Conservation (phyloP, 768 basidiomycete genomes). For the Leccinum variicolor region DNA sequence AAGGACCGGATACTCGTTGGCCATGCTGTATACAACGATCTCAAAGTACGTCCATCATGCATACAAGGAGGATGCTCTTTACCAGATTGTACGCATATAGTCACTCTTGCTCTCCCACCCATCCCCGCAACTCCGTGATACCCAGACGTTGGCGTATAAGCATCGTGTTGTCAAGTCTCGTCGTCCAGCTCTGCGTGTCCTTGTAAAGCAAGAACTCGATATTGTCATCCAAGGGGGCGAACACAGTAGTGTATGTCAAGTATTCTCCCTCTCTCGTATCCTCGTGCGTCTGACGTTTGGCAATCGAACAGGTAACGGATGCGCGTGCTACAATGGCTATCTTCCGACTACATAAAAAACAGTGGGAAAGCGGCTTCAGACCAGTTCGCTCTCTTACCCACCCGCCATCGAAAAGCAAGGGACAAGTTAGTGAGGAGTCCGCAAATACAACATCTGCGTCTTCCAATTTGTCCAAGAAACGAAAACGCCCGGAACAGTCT, state of each 20-base stretch:
- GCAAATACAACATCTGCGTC: background rate
- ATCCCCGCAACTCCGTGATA: slow-evolving; percentile 60
- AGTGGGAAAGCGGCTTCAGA: slow-evolving; percentile 65
- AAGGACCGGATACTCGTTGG: slow-evolving; percentile 82
- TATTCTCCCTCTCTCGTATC: background rate
- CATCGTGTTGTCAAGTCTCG: slow-evolving; percentile 59
- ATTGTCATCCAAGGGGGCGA: slow-evolving; percentile 83
- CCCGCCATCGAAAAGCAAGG: background rate
- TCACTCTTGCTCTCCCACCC: slow-evolving; percentile 74
- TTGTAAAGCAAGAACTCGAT: slow-evolving; percentile 77
- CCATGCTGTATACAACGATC: slow-evolving; percentile 89
- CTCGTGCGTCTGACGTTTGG: background rate
- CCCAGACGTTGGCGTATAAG: slow-evolving; percentile 59
- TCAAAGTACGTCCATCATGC: slow-evolving; percentile 47
- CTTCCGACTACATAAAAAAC: slow-evolving; percentile 75
- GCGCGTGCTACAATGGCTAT: slow-evolving; percentile 95
- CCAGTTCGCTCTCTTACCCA: background rate
- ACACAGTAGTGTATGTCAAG: slow-evolving; percentile 74
- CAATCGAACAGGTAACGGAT: slow-evolving; percentile 68
- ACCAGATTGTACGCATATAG: slow-evolving; percentile 17
- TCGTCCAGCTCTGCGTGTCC: slow-evolving; percentile 71
- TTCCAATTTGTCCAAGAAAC: slow-evolving; percentile 8
- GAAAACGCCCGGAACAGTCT: slow-evolving; percentile 8
- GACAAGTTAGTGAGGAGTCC: background rate
- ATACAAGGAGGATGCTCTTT: background rate